Evolutionary conservation across 2,329 filamentous ascomycete species (phyloP).

Genomic region (Rutstroemia sydowiana): DNA sequence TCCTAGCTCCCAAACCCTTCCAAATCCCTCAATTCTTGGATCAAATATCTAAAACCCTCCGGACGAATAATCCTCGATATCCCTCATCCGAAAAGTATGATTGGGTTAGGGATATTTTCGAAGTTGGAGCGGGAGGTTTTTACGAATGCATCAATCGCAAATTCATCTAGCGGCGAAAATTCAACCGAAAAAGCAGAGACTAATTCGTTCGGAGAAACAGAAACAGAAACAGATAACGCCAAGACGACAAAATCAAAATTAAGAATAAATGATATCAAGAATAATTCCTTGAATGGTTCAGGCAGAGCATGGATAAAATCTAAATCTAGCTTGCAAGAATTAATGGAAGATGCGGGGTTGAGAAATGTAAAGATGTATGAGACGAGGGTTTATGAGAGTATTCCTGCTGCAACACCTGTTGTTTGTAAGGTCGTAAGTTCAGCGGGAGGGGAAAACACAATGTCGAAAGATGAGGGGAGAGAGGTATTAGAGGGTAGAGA

Average conservation of each 20-base stretch:
- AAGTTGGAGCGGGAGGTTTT: too few relatives aligned
- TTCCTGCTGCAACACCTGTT: neutral
- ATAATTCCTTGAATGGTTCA: neutral
- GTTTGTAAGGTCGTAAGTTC: neutral
- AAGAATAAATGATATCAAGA: neutral
- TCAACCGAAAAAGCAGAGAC: too few relatives aligned
- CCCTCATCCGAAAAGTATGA: neutral
- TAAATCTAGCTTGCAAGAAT: neutral
- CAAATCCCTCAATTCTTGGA: neutral
- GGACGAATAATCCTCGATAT: conserved; percentile 1
- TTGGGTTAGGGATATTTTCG: neutral
- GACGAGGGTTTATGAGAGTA: neutral
- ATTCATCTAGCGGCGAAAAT: too few relatives aligned
- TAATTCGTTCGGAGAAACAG: too few relatives aligned
- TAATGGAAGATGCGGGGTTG: neutral
- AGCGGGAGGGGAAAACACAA: neutral
- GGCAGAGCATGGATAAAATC: neutral
- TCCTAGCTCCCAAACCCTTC: neutral
- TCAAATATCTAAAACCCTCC: neutral
- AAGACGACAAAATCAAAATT: too few relatives aligned
- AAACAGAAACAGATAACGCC: too few relatives aligned
- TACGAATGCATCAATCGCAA: too few relatives aligned
- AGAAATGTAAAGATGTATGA: neutral
- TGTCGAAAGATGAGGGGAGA: neutral
- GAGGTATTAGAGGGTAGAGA: neutral